Evolutionary conservation across 164 flowering plant species (phyloP).

Genomic region (Hamamelis virginiana): DNA sequence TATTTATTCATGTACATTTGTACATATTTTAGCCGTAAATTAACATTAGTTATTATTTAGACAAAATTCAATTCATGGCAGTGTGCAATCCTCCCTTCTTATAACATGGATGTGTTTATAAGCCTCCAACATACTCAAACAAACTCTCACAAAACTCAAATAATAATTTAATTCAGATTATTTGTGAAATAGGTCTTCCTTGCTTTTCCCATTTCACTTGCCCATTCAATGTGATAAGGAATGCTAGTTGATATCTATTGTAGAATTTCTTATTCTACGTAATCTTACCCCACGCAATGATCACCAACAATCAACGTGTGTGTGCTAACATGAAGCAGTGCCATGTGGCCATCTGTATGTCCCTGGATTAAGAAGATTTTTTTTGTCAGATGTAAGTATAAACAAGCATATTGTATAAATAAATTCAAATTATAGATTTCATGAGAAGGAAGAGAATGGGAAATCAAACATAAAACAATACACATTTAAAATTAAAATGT

Average conservation of each 20-base stretch:
- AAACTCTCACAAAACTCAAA: no score
- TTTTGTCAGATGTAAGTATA: not conserved
- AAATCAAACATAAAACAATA: not conserved
- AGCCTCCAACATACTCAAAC: no score
- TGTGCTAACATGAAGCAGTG: slow-evolving; percentile 67
- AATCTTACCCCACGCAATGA: slow-evolving; percentile 96
- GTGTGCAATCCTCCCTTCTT: no score
- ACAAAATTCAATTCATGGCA: no score
- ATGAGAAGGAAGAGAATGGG: not conserved
- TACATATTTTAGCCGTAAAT: no score
- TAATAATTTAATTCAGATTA: no score
- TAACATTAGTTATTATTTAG: no score
- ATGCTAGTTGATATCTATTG: not conserved
- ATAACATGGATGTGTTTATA: no score
- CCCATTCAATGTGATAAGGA: not conserved
- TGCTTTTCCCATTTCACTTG: no score
- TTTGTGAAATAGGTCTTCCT: no score
- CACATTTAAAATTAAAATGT: not conserved
- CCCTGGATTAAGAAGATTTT: slow-evolving; percentile 51
- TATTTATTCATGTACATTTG: no score
- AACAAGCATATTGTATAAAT: slow-evolving; percentile 1
- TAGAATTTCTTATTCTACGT: slow-evolving; percentile 4
- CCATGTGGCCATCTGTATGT: slow-evolving; percentile 96
- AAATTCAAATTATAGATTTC: not conserved
- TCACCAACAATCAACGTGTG: slow-evolving; percentile 88